Base-by-base conservation (phyloP, 2,329 filamentous ascomycete species). In the Fusarium papillatum region DNA sequence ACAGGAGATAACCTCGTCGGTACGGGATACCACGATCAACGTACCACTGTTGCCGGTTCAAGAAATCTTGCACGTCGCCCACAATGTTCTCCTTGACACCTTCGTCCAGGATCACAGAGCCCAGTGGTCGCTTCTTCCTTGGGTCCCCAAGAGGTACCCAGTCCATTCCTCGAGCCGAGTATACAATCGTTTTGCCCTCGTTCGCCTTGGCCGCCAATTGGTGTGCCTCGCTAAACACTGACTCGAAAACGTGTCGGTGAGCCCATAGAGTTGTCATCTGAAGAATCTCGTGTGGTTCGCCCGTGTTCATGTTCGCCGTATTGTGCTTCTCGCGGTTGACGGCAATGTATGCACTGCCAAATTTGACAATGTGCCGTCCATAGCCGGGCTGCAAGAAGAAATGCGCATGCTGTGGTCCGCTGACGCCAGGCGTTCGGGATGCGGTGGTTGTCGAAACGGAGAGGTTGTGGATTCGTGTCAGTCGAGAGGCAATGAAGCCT, bases 1-100 rank as follows among this genome's bases (percentile, higher is more conserved):
- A 95, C 0, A 98, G 89, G 10, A 98, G 88, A 81, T 98, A 98
- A 1, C 96, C 96, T 68, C 96, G 89, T 22, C 96, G 91, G 80
- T 98, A 98, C 0, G 96, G 96, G 75, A 98, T 98, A 4, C 96
- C 96, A n/a, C 96, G 93, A 80, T 98, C 95, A 62, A 95, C 91
- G 81, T 98, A 98, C 96, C 96, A 98, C 75, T 93, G 91, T 69
- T 94, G 91, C 43, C 94, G 93, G 2, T 87, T 86, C 64, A 98
- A 87, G 80, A 98, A 98, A 78, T 97, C 95, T 79, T 91, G 90
- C 11, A 98, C 93, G 80, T 98, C 96, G 38, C 88, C 89, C 6
- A 97, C 90, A 43, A 98, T 93, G 57, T 89, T 87, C 82, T 98
- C 95, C 81, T 96, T 95, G 65, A 98, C 90, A 1, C 96, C 96